A percentile compares a stretch with the other conserved stretches of the same genome.
Evolutionary conservation across 192 early-diverging fungal genomes (phyloP).

Genomic region (Coemansia sp.): DNA sequence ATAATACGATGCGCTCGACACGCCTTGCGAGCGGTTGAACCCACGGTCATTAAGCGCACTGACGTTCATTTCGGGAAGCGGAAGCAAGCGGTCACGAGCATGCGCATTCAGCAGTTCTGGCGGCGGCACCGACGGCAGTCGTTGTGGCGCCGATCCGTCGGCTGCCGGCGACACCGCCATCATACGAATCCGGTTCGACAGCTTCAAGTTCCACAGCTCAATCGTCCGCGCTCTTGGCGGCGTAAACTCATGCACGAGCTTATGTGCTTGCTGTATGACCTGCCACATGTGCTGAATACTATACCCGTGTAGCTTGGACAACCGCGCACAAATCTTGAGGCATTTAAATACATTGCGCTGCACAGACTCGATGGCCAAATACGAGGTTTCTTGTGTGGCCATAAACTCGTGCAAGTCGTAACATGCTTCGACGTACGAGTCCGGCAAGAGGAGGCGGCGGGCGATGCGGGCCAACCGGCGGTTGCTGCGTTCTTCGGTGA

Average conservation of each 20-base stretch:
- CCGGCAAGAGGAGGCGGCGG: constrained; percentile 34
- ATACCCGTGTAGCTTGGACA: constrained; percentile 51
- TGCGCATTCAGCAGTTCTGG: constrained; percentile 33
- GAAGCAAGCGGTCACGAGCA: constrained; percentile 30
- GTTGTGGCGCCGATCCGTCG: constrained; percentile 45
- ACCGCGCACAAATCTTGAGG: constrained; percentile 46
- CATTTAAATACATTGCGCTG: constrained; percentile 53
- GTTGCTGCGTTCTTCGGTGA: constrained; percentile 48
- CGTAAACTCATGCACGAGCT: constrained; percentile 22
- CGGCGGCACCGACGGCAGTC: constrained; percentile 40
- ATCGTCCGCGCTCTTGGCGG: constrained; percentile 32
- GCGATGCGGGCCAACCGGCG: constrained; percentile 37
- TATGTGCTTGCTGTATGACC: constrained; percentile 40
- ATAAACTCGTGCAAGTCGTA: constrained; percentile 43
- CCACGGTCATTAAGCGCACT: constrained; percentile 26
- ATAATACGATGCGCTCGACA: constrained; percentile 39
- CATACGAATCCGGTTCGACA: constrained; percentile 45
- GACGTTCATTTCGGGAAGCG: constrained; percentile 34
- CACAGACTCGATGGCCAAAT: constrained; percentile 24
- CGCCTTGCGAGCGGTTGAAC: constrained; percentile 29
- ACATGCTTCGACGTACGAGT: constrained; percentile 48
- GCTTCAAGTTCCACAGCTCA: constrained; percentile 32
- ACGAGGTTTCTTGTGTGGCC: constrained; percentile 7
- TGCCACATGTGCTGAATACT: constrained; percentile 53
- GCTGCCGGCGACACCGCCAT: constrained; percentile 48